Evolutionary conservation across 305 asterid genomes (phyloP), one percentile per base, ranked within the genome.

Genomic region (Stenogyne calaminthoides): DNA sequence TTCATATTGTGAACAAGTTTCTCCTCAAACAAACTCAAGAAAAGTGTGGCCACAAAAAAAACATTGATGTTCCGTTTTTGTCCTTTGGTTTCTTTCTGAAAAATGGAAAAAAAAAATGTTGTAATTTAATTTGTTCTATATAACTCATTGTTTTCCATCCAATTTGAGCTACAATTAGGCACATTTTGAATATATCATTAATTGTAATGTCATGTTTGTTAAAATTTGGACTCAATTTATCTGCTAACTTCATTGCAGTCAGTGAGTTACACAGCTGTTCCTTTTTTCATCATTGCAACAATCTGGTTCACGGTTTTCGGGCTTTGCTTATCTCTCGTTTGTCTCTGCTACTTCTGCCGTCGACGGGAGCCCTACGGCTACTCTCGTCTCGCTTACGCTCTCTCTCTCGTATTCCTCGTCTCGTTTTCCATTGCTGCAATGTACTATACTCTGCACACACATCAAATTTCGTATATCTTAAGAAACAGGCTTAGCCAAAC

Each of bases 251-350:
- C 6, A 7, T 78, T 90, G 91, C 96, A 93, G 97, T 93, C 98
- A 5, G 98, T 93, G 64, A 81, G 78, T 56, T 91, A 85, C 81
- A 88, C 96, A 6, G 95, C 90, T 27, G 87, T 70, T 65, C 97
- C 97, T 5, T 82, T 89, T 34, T 91, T 93, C 65, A 64, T 81
- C 2, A 69, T 87, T 69, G 97, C 92, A 19, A 82, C 79, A 18
- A 74, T 86, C 78, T 92, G 98, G 98, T 88, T 93, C 69, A 79
- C 71, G 32, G 3, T 79, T 60, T 91, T 89, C 34, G 98, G 88
- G 14, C 66, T 93, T 29, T 84, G 85, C 86, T 75, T 86, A 59
- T 70, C 78, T 70, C 72, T 85, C 84, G 74, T 88, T 81, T 79
- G 80, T 69, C 32, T 84, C 86, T 82, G 80, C 88, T 82, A 81